A percentile compares a stretch with the other conserved stretches of the same genome.
These are phyloP conservation scores for Hypoxylon sp. DNA, from an alignment of 2,329 filamentous ascomycete species.

Conservation along the genomic window DNA sequence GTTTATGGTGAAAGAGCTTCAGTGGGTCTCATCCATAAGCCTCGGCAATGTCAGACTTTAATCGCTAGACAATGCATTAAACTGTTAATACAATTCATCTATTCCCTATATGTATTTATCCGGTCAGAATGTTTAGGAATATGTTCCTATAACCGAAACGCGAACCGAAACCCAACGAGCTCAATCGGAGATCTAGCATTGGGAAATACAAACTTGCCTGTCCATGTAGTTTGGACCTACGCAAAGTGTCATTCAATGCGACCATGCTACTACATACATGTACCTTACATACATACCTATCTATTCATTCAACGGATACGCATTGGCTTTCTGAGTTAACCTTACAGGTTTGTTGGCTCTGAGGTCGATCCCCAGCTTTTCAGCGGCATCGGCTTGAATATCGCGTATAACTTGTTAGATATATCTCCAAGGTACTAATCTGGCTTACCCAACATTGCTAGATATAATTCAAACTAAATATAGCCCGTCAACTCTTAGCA, in stretches of 20 bases:
- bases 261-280: too few relatives aligned
- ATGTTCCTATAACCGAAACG: too few relatives aligned
- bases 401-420: not conserved
- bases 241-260: too few relatives aligned
- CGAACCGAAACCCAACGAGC: too few relatives aligned
- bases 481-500: not conserved
- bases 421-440: not conserved
- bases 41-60: slow-evolving; percentile 6
- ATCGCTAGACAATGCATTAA: not conserved
- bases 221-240: too few relatives aligned
- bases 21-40: slow-evolving; percentile 4
- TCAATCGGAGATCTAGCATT: too few relatives aligned
- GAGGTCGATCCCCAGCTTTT: not conserved
- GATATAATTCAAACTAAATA: not conserved
- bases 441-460: not conserved
- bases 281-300: too few relatives aligned
- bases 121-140: too few relatives aligned
- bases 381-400: not conserved
- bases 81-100: not conserved
- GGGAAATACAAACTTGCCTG: too few relatives aligned
- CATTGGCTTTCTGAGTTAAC: too few relatives aligned
- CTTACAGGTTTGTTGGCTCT: not conserved
- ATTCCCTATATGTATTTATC: not conserved
- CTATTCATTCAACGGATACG: too few relatives aligned
- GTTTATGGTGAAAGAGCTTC: not conserved